Base-by-base conservation (phyloP, 371 early-diverging fungal species). In the Zopfochytrium polystomum region DNA sequence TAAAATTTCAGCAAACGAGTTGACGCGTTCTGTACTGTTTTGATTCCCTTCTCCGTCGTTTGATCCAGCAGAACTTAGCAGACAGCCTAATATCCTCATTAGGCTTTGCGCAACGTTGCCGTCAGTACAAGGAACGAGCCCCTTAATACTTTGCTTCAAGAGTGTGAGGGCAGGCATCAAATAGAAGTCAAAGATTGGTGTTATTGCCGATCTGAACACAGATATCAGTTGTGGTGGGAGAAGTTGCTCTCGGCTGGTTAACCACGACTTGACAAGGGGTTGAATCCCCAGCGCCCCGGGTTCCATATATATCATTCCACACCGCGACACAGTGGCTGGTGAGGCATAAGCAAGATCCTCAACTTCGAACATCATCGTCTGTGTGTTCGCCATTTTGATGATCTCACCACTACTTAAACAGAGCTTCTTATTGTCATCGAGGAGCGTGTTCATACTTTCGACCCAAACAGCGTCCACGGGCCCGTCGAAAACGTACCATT, bases 401-500 rank as follows among this genome's bases (percentile, higher is more conserved):
- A 83, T 83, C 61, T 86, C 87, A 30, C 87, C 87, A 46, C 73
- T 75, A 15, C 71, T 77, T 46, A 86, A 60, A 61, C 87, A 85
- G 9, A 86, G 70, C 72, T 81, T 79, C 62, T 81, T 85, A 70
- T 84, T 85, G 64, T 84, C 84, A 67, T 86, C 86, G 47, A 86
- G 65, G 1, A 86, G 70, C 2, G 82, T 80, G 61, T 85, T 85
- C 79, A 86, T 84, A 62, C 76, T 75, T 56, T 86, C 87, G 27
- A 86, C 81, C 87, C 87, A 86, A 1, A 80, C 80, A 11, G 85
- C 83, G 46, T 83, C 81, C 13, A 84, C 79, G 9, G 81, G 83
- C 0, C 85, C 85, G 66, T 86, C 87, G 71, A 85, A 86, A 38
- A 85, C 76, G 60, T 84, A 85, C 85, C 84, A 85, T 52, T 83